Evolutionary conservation across 2,329 filamentous ascomycete species (phyloP).

Genomic region (Aspergillus sp.): DNA sequence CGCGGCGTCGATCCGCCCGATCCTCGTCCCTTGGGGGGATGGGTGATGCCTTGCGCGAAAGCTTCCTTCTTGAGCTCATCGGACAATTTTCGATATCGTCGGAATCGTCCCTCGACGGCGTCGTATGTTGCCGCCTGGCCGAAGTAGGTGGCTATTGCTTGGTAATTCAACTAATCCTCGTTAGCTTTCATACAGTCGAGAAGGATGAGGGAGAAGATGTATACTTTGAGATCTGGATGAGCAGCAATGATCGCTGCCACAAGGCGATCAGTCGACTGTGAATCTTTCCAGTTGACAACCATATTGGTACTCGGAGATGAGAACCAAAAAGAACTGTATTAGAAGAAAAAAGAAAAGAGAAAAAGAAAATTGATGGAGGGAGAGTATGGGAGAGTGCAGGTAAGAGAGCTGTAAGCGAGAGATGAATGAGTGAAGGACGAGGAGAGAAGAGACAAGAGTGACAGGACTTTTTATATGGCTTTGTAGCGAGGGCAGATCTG

Average conservation of each 20-base stretch:
- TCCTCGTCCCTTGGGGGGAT: constrained; percentile 11
- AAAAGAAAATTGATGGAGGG: constrained; percentile 1
- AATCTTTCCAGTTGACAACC: constrained; percentile 33
- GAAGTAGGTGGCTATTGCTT: constrained; percentile 45
- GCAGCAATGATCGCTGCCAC: constrained; percentile 28
- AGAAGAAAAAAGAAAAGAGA: not conserved
- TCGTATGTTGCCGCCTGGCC: constrained; percentile 49
- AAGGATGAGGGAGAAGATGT: too few relatives aligned
- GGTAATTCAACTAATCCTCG: constrained; percentile 44
- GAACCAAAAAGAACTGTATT: not conserved
- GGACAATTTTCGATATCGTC: constrained; percentile 45
- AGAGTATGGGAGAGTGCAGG: not conserved
- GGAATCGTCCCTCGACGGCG: constrained; percentile 48
- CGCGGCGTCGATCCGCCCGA: constrained; percentile 8
- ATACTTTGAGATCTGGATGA: constrained; percentile 27
- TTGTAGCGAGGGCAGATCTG: not conserved
- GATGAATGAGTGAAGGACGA: constrained; percentile 2
- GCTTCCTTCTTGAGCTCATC: constrained; percentile 32
- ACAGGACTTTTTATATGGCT: not conserved
- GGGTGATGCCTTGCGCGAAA: constrained; percentile 8
- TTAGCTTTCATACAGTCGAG: not conserved
- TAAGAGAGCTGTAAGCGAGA: not conserved
- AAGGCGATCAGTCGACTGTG: constrained; percentile 25
- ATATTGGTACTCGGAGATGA: constrained; percentile 1
- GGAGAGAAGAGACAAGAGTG: not conserved